These are phyloP conservation scores for Daedaleopsis nitida DNA, from an alignment of 768 basidiomycete genomes.

Conservation along the genomic window DNA sequence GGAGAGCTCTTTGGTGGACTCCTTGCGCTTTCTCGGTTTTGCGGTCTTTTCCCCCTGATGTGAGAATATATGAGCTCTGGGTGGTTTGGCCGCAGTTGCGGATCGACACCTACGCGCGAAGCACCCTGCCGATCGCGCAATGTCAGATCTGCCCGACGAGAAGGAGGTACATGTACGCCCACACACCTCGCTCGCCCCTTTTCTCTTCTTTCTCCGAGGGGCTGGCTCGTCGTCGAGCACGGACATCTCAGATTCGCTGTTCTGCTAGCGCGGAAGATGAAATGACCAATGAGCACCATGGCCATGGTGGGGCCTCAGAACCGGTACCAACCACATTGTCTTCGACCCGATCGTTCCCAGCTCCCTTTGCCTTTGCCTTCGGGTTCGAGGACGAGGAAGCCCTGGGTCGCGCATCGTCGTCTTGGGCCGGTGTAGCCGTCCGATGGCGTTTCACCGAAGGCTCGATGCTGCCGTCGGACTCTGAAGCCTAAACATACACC, in stretches of 20 bases:
- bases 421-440: neutral
- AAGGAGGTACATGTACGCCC: neutral
- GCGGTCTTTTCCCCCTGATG: conserved; percentile 14
- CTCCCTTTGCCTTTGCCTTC: neutral
- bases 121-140: neutral
- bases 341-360: neutral
- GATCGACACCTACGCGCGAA: neutral
- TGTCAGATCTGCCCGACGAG: too few relatives aligned
- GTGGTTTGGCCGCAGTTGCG: neutral
- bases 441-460: neutral
- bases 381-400: neutral
- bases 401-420: neutral
- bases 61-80: neutral
- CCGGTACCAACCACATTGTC: conserved; percentile 5
- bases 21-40: conserved; percentile 36
- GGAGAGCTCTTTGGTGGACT: conserved; percentile 29
- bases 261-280: conserved; percentile 14
- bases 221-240: conserved; percentile 59
- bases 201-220: conserved; percentile 44
- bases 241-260: conserved; percentile 64
- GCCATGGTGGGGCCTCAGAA: too few relatives aligned
- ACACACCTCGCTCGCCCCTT: conserved; percentile 38
- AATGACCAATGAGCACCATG: neutral
- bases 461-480: neutral
- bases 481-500: neutral